These are phyloP conservation scores for Multifurca ochricompacta DNA, from an alignment of 768 basidiomycete species.

Conservation along the genomic window DNA sequence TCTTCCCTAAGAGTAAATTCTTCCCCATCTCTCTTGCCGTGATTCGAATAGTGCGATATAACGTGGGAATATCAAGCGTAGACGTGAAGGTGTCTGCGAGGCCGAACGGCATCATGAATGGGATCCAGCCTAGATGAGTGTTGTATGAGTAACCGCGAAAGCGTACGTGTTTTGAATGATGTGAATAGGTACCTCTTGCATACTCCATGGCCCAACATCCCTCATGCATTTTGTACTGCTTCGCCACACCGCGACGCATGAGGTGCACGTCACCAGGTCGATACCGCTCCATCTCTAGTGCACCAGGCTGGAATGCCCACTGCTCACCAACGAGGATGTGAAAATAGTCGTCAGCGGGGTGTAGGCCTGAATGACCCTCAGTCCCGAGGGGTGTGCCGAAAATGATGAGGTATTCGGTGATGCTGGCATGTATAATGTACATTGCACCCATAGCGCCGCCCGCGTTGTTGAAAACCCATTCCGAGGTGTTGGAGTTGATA, in stretches of 20 bases:
- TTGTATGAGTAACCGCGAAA: too few species aligned
- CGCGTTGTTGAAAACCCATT: conserved; percentile 97
- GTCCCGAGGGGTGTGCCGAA: conserved; percentile 96
- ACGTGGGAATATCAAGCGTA: conserved; percentile 78
- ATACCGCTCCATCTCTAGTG: conserved; percentile 81
- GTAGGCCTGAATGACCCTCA: conserved; percentile 90
- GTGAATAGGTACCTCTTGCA: conserved; percentile 60
- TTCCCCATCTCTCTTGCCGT: conserved; percentile 76
- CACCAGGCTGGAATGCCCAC: conserved; percentile 83
- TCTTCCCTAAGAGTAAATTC: conserved; percentile 83
- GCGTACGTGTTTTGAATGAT: too few species aligned
- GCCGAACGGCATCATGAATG: conserved; percentile 92
- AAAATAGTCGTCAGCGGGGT: conserved; percentile 98
- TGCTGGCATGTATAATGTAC: conserved; percentile 94
- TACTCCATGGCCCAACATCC: conserved; percentile 96
- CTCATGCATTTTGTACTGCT: conserved; percentile 98
- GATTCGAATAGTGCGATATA: conserved; percentile 70
- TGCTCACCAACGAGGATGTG: conserved; percentile 92
- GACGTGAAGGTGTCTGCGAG: conserved; percentile 79
- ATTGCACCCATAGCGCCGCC: conserved; percentile 98
- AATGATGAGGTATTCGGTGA: conserved; percentile 95
- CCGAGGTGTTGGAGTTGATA: conserved; percentile 47
- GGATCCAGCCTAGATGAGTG: conserved; percentile 86
- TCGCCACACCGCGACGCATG: conserved; percentile 72
- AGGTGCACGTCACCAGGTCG: conserved; percentile 77